Evolutionary conservation across 495 filamentous ascomycete genomes (phyloP), one percentile per base, ranked within the genome.

Genomic region (Hypoxylon cercidicola): DNA sequence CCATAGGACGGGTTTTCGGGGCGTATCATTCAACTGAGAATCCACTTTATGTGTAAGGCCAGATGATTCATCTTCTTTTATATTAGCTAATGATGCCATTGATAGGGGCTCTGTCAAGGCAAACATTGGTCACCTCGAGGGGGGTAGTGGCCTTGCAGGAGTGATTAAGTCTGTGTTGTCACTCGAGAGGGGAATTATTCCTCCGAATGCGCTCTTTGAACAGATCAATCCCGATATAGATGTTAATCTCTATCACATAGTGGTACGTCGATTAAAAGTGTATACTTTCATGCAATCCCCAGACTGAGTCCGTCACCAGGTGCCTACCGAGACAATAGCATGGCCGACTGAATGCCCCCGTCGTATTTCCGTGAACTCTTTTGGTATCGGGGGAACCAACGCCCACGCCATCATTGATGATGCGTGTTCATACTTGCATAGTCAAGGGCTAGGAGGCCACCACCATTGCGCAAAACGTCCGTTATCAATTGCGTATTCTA

Each of bases 331-430:
- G 18, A 18, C 44, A 30, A 68, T 62, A 3, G 1, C 55, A 0
- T 74, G 65, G 69, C 77, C 78, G 16, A 50, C 5, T 25, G 43
- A 50, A 28, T 71, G 71, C 6, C 54, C 77, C 0, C 75, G 80
- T 0, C 74, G 84, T 16, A 72, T 76, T 3, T 81, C 77, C 1
- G 72, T 88, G 18, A 88, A 85, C 55, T 84, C 76, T 11, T 87
- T 84, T 47, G 86, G 87, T 0, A 86, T 79, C 58, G 87, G 86
- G 1, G 86, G 87, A 2, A 71, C 82, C 12, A 89, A 89, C 60
- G 75, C 77, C 0, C 85, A 89, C 54, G 75, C 74, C 8, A 77
- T 89, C 21, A 10, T 89, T 0, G 85, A 89, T 46, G 74, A 73
- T 20, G 70, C 59, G 10, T 49, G 39, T 66, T n/a, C 18, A 25